Evolutionary conservation across 768 basidiomycete genomes (phyloP).

Genomic region (Tylopilus plumbeoviolaceoides): DNA sequence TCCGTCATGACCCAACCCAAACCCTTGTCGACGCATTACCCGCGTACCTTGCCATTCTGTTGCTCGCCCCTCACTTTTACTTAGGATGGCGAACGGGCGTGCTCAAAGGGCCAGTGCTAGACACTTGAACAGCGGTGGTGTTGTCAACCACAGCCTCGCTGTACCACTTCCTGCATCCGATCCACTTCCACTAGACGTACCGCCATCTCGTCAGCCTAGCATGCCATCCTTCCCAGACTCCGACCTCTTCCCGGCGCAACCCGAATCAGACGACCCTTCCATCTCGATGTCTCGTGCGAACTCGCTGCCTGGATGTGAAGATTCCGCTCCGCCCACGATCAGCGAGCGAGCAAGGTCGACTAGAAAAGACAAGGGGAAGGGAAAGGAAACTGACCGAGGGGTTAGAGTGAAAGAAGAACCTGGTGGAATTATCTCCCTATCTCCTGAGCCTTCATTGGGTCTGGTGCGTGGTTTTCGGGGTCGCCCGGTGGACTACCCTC

Average conservation of each 20-base stretch:
- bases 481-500: conserved; percentile 13
- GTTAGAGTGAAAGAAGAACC: conserved; percentile 47
- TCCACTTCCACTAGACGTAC: conserved; percentile 38
- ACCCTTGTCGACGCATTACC: conserved; percentile 27
- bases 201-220: conserved; percentile 34
- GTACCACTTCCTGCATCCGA: conserved; percentile 26
- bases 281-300: conserved; percentile 61
- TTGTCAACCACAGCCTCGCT: conserved; percentile 34
- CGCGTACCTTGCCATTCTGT: conserved; percentile 9
- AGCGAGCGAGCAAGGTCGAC: conserved; percentile 26
- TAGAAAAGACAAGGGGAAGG: conserved; percentile 47
- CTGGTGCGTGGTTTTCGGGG: conserved; percentile 32
- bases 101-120: conserved; percentile 73
- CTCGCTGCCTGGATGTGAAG: conserved; percentile 37
- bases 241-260: conserved; percentile 47
- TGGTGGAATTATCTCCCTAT: conserved; percentile 31
- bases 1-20: conserved; percentile 19
- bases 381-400: conserved; percentile 37
- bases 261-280: conserved; percentile 55
- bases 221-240: conserved; percentile 44
- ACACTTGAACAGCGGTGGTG: conserved; percentile 45
- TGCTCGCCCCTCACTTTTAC: conserved; percentile 9
- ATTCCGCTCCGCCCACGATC: conserved; percentile 13
- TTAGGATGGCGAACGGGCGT: conserved; percentile 57
- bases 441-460: conserved; percentile 32